phyloP scores from a whole-genome alignment of 352 stramenopile species.

The Globisporangium rhizosaccharum region DNA sequence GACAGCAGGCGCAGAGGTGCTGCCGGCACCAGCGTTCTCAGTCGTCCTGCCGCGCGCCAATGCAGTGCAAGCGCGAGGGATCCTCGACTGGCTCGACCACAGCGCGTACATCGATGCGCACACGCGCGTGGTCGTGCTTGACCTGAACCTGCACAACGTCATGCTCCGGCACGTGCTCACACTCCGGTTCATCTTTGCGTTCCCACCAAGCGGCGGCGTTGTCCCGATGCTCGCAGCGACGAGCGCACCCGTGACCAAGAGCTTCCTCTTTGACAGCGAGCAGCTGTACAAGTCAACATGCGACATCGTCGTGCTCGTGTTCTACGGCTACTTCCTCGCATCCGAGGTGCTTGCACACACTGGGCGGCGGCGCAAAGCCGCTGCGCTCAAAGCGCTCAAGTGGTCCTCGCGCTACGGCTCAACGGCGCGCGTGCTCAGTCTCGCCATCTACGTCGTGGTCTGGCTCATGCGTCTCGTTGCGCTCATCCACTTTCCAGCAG shows the following conservation, averaged over 20 bases:
- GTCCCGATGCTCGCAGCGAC: constrained; percentile 19
- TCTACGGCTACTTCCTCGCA: constrained; percentile 43
- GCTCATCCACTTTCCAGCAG: constrained; percentile 27
- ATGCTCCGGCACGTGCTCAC: constrained; percentile 36
- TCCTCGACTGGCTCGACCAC: constrained; percentile 22
- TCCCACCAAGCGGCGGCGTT: constrained; percentile 34
- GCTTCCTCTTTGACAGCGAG: constrained; percentile 29
- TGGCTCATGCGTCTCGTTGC: constrained; percentile 40
- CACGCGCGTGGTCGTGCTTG: constrained; percentile 37
- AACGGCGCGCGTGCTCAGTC: constrained; percentile 20
- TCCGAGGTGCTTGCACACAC: constrained; percentile 32
- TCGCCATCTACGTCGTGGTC: constrained; percentile 31
- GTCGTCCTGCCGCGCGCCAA: constrained; percentile 29
- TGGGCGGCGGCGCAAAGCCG: constrained; percentile 17
- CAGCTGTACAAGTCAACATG: constrained; percentile 22
- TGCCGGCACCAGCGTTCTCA: constrained; percentile 40
- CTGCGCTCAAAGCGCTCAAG: constrained; percentile 14
- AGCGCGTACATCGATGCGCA: constrained; percentile 32
- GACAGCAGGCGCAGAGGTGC: constrained; percentile 14
- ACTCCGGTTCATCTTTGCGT: constrained; percentile 43
- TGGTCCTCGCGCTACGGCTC: constrained; percentile 27
- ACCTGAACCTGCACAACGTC: constrained; percentile 42
- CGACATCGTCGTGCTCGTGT: constrained; percentile 25
- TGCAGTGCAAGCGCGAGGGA: constrained; percentile 5
- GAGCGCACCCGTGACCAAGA: constrained; percentile 32